Evolutionary conservation across 352 stramenopile genomes (phyloP).

Genomic region (Pythium angustatum): DNA sequence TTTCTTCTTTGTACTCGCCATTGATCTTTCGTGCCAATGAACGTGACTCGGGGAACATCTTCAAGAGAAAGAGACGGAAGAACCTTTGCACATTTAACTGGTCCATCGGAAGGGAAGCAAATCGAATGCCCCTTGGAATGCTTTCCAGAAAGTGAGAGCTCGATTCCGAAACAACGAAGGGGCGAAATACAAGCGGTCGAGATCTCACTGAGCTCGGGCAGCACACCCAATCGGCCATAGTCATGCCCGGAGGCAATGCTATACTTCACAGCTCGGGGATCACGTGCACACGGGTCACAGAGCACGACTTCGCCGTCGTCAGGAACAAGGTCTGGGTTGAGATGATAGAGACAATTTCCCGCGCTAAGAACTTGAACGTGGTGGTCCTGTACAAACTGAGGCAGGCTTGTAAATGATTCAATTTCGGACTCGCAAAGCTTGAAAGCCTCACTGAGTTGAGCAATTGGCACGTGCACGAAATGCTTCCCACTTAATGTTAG

Average conservation of each 20-base stretch:
- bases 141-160: not conserved
- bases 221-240: not conserved
- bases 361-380: no score
- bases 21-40: slow-evolving; percentile 2
- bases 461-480: no score
- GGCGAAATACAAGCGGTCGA: slow-evolving; percentile 1
- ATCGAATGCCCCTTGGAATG: not conserved
- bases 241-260: not conserved
- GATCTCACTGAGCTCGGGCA: not conserved
- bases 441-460: not conserved
- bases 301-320: no score
- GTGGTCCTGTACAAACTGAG: no score
- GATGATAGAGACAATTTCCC: no score
- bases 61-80: not conserved
- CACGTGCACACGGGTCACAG: not conserved
- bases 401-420: no score
- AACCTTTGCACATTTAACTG: not conserved
- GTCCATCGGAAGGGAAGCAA: slow-evolving; percentile 1
- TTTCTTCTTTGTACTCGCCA: not conserved
- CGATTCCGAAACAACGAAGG: not conserved
- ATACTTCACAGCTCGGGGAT: not conserved
- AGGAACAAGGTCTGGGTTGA: not conserved
- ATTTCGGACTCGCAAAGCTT: no score
- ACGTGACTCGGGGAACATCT: slow-evolving; percentile 5
- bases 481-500: not conserved